phyloP scores from a whole-genome alignment of 495 filamentous ascomycete species.

The Penicillium argentinense region DNA sequence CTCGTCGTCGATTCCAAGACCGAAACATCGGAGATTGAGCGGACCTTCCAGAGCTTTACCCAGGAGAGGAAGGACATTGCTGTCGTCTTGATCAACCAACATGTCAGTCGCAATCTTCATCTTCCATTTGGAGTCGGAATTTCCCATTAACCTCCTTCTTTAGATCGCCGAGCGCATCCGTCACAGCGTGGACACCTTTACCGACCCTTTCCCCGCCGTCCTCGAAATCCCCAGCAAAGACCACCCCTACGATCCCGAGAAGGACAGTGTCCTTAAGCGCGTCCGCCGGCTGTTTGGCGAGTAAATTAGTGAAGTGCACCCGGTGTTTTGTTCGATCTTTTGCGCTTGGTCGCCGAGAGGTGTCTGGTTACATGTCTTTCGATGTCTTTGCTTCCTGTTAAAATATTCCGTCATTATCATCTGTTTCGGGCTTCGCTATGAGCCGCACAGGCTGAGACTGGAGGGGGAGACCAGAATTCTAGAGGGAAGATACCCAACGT shows the following conservation, averaged over 20 bases:
- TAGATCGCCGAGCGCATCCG: constrained; percentile 94
- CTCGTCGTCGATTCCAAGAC: constrained; percentile 94
- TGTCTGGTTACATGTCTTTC: constrained; percentile 10
- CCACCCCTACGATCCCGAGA: constrained; percentile 98
- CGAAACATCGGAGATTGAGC: constrained; percentile 82
- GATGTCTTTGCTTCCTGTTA: constrained; percentile 7
- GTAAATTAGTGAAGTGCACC: constrained; percentile 44
- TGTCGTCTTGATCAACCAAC: constrained; percentile 95
- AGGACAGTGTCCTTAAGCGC: constrained; percentile 93
- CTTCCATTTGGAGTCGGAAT: background rate
- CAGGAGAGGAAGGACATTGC: constrained; percentile 91
- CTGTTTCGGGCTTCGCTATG: constrained; percentile 4
- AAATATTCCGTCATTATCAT: constrained; percentile 10
- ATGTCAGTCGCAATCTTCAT: constrained; percentile 57
- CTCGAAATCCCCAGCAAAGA: constrained; percentile 99
- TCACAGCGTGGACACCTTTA: constrained; percentile 58
- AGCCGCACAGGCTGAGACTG: constrained; percentile 1
- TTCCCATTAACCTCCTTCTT: constrained; percentile 3
- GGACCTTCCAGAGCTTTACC: constrained; percentile 86
- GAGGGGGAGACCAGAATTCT: constrained; percentile 12
- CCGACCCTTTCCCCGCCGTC: constrained; percentile 56
- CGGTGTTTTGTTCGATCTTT: constrained; percentile 12
- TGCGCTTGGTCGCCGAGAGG: constrained; percentile 1
- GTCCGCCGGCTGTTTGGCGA: constrained; percentile 92
- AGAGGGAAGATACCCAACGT: constrained; percentile 30